A percentile compares a stretch with the other conserved stretches of the same genome.
phyloP scores from a whole-genome alignment of 768 basidiomycete genomes.

The Phanerodontia chrysosporium region DNA sequence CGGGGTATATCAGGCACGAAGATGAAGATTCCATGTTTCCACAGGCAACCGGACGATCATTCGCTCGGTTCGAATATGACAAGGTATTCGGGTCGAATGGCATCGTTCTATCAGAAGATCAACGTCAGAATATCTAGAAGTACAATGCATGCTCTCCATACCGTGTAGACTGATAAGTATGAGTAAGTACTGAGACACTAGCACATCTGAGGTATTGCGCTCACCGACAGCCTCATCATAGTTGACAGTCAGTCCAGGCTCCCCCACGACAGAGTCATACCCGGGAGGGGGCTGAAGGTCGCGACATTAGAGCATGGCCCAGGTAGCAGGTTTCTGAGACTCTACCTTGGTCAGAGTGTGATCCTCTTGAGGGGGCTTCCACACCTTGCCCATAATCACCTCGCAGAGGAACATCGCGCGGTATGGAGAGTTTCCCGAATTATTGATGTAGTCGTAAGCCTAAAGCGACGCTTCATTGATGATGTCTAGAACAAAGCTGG shows the following conservation, averaged over 20 bases:
- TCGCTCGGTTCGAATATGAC: constrained; percentile 10
- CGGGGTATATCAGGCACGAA: no score
- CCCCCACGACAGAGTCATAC: constrained; percentile 23
- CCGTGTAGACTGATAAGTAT: neutral
- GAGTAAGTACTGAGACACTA: neutral
- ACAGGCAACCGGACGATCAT: neutral
- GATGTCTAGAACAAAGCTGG: neutral
- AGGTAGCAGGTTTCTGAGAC: neutral
- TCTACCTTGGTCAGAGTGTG: constrained; percentile 16
- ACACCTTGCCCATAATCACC: constrained; percentile 20
- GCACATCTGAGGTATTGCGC: neutral
- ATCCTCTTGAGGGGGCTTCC: constrained; percentile 11
- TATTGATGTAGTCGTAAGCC: constrained; percentile 21
- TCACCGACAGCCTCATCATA: constrained; percentile 25
- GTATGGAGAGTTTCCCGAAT: constrained; percentile 9
- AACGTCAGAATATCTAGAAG: neutral
- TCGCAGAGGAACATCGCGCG: constrained; percentile 22
- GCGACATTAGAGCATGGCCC: neutral
- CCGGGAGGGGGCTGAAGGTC: constrained; percentile 18
- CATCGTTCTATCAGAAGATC: constrained; percentile 17
- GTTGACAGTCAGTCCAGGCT: constrained; percentile 23
- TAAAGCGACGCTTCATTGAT: neutral
- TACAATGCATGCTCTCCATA: no score
- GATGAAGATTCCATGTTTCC: no score
- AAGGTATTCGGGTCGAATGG: constrained; percentile 20